Conservation (phyloP, 345 rosid species). For the Eucalyptus lansdowneana region DNA sequence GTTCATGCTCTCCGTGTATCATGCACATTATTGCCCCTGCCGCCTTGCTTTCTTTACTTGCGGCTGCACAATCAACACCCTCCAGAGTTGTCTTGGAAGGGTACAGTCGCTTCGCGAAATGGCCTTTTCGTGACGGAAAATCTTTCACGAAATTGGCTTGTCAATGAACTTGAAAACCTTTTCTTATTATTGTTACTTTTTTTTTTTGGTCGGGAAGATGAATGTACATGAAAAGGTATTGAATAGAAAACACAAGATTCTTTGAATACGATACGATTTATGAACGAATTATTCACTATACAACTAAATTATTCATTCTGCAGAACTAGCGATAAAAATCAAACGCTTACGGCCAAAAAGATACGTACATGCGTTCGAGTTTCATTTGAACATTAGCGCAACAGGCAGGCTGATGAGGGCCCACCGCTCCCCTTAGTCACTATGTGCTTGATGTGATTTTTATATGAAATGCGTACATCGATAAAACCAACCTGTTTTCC, state of each 20-base stretch:
- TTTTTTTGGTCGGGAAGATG: too few relatives aligned
- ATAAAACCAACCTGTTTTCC: neutral
- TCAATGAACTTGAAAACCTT: too few relatives aligned
- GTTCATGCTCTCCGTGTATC: slow-evolving; percentile 19
- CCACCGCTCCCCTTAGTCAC: neutral
- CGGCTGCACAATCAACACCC: slow-evolving; percentile 5
- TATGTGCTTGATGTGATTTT: neutral
- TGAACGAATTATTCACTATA: neutral
- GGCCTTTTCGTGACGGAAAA: too few relatives aligned
- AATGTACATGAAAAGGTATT: too few relatives aligned
- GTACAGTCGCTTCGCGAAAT: too few relatives aligned
- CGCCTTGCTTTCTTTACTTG: slow-evolving; percentile 42
- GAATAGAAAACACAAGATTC: neutral
- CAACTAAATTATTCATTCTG: neutral
- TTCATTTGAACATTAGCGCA: neutral
- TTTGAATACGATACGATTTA: neutral
- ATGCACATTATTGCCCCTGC: neutral
- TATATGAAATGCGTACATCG: neutral
- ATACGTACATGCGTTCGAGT: neutral
- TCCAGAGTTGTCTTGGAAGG: neutral
- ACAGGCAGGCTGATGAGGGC: neutral
- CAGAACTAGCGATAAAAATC: neutral
- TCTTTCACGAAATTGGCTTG: too few relatives aligned
- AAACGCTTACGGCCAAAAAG: neutral
- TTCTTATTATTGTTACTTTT: too few relatives aligned